Evolutionary conservation across 2,329 filamentous ascomycete species (phyloP).

Genomic region (Didymella pinodella): DNA sequence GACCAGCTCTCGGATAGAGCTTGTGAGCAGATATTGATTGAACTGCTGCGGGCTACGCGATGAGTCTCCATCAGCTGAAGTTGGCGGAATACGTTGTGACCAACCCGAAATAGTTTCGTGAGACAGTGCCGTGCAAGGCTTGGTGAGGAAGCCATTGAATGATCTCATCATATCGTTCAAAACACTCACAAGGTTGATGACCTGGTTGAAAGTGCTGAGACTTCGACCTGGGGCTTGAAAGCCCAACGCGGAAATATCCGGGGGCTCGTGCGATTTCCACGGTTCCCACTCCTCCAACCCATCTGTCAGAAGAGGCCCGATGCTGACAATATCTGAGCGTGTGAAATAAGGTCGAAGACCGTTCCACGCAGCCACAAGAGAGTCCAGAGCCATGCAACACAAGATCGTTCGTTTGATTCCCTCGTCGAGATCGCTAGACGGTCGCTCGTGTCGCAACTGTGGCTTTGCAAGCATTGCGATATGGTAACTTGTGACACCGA

Average conservation of each 20-base stretch:
- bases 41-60: neutral
- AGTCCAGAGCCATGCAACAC: constrained; percentile 3
- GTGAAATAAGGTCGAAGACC: constrained; percentile 5
- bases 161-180: constrained; percentile 1
- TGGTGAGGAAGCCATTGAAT: neutral
- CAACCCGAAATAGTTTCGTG: neutral
- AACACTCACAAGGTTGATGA: neutral
- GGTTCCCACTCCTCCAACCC: constrained; percentile 9
- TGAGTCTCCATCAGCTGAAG: neutral
- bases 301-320: constrained; percentile 2
- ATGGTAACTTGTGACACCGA: neutral
- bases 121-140: neutral
- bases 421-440: neutral
- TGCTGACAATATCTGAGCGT: neutral
- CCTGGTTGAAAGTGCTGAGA: constrained; percentile 5
- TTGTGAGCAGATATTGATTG: neutral
- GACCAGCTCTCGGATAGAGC: neutral
- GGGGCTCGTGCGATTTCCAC: neutral
- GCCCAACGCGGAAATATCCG: neutral
- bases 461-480: neutral
- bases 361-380: constrained; percentile 2
- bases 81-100: neutral
- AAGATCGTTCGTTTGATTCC: neutral
- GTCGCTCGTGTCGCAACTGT: neutral
- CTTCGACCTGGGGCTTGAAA: neutral